Conservation (phyloP, 306 rosid genomes). For the Acacia melanoxylon region DNA sequence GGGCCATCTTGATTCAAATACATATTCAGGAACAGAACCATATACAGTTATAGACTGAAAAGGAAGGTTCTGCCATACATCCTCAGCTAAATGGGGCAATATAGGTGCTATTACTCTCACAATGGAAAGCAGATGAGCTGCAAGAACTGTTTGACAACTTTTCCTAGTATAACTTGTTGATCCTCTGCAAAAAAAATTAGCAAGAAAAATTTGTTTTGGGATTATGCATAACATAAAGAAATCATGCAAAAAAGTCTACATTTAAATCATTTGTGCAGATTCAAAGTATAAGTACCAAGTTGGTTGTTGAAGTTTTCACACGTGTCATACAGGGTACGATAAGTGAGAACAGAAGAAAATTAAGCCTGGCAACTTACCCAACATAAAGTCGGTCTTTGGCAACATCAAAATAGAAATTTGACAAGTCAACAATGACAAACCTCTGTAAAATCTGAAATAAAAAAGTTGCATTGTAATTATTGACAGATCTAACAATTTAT, state of each 20-base stretch:
- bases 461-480: constrained; percentile 9
- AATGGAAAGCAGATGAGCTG: constrained; percentile 77
- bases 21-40: constrained; percentile 78
- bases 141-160: constrained; percentile 96
- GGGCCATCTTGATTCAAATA: constrained; percentile 96
- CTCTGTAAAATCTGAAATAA: constrained; percentile 83
- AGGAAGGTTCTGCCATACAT: constrained; percentile 97
- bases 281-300: not conserved
- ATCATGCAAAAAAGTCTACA: constrained; percentile 13
- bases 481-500: constrained; percentile 23
- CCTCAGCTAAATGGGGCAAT: constrained; percentile 99
- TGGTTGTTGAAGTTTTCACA: not conserved
- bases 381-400: constrained; percentile 99
- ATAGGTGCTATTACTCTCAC: constrained; percentile 83
- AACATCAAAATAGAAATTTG: constrained; percentile 90
- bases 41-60: constrained; percentile 59
- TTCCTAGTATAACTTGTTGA: constrained; percentile 81
- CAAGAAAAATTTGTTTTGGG: constrained; percentile 4
- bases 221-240: not conserved
- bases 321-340: not conserved
- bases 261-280: not conserved
- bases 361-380: constrained; percentile 55
- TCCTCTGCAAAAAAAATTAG: constrained; percentile 58
- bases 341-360: not conserved
- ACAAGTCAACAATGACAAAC: constrained; percentile 91